phyloP scores from a whole-genome alignment of 1,284 basidiomycete species.

The Ceratobasidium sp. region DNA sequence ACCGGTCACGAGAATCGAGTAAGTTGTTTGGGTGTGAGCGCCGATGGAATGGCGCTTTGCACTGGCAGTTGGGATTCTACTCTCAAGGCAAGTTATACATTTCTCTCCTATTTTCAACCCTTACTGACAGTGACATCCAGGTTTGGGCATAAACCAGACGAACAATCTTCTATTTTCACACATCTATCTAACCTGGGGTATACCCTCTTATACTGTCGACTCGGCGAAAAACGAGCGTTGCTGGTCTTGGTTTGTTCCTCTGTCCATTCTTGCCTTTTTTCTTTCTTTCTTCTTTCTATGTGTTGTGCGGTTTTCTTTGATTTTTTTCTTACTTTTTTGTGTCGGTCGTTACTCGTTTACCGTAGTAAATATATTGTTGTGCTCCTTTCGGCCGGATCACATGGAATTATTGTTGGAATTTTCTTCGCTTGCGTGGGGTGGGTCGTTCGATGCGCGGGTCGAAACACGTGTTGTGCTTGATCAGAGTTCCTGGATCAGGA shows the following conservation, averaged over 20 bases:
- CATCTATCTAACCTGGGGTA: slow-evolving; percentile 4
- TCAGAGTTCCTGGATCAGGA: background rate
- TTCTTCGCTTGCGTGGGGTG: too few relatives aligned
- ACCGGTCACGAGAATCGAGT: slow-evolving; percentile 98
- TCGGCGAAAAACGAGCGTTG: slow-evolving; percentile 1
- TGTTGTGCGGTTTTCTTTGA: background rate
- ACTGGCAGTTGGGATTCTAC: slow-evolving; percentile 98
- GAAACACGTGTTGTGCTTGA: background rate
- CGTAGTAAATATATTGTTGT: slow-evolving; percentile 17
- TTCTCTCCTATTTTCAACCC: background rate
- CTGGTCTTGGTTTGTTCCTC: background rate
- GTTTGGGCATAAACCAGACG: slow-evolving; percentile 56
- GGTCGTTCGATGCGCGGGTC: background rate
- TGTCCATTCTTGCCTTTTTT: slow-evolving; percentile 8
- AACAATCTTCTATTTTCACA: background rate
- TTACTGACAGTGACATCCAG: slow-evolving; percentile 45
- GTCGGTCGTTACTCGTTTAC: background rate
- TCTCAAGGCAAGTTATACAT: slow-evolving; percentile 79
- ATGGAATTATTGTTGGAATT: too few relatives aligned
- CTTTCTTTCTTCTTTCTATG: background rate
- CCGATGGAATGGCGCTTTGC: slow-evolving; percentile 97
- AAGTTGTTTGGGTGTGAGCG: slow-evolving; percentile 93
- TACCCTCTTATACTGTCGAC: background rate
- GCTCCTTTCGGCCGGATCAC: background rate
- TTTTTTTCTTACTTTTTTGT: background rate